Base-by-base conservation (phyloP, 2,329 filamentous ascomycete species). In the Microdochium nivale region DNA sequence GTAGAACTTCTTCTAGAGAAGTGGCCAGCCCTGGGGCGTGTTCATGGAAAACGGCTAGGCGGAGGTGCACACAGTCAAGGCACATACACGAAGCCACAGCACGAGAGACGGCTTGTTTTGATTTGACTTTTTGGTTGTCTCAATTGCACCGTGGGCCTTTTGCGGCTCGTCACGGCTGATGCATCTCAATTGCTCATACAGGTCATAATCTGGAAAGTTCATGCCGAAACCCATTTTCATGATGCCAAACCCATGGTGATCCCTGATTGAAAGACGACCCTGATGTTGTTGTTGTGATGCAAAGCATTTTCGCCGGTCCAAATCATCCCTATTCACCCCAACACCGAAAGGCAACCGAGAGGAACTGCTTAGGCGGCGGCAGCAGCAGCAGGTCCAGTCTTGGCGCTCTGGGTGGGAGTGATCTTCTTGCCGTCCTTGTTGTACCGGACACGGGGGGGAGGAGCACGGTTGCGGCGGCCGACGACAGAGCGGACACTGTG, bases 381-480 rank as follows among this genome's bases (percentile, higher is more conserved):
- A n/a, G n/a, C n/a, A n/a, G n/a, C n/a, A n/a, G n/a, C n/a, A n/a
- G n/a, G n/a, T n/a, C n/a, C n/a, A 66, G 79, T 78, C 79, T 88
- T 89, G 68, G 81, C 80, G 64, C 80, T 79, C 77, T 90, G 85
- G 71, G 87, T 87, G 63, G 92, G 90, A 74, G 86, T 87, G 73
- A 99, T 86, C 88, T 99, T 99, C 90, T 99, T 99, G 83, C 91
- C 92, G 72, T 99, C 94, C 87, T 97, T 96, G 88, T 99, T 99
- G 90, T 95, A 99, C 70, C 94, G 84, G 69, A 99, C 91, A 73
- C 94, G 86, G 71, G 94, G 94, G 65, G 94, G 94, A 69, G 94
- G 95, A 68, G 92, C 92, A 76, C 94, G 90, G 89, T 99, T 99
- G 79, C 94, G 94, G 75, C 94, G 92, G 68, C 95, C 94, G 71